Evolutionary conservation across 306 rosid genomes (phyloP), one percentile per base, ranked within the genome.

Genomic region (Adenanthera pavonina): DNA sequence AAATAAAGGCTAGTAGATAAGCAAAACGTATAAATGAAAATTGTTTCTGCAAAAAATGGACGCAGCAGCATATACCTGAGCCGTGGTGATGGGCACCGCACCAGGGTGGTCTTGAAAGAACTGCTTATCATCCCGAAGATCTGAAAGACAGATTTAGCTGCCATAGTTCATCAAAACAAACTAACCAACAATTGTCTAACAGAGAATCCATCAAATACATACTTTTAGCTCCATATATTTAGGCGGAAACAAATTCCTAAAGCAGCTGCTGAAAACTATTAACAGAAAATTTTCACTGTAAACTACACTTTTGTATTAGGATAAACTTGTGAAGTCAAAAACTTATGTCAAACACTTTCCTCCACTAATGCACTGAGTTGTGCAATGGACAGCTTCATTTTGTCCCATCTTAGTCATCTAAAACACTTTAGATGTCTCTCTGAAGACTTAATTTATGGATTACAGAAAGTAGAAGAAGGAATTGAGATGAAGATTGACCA

Each of bases 91-190:
- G 70, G 99, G 97, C 60, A 86, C 94, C 2, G 97, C 94, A 77
- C 95, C 95, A 1, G 97, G 97, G 82, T 95, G 99, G 79, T 95
- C 93, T 65, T 72, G 79, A 73, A 95, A 88, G 89, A 91, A 95
- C 78, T 93, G 93, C 77, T 84, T 90, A 84, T 95, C 99, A 72
- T 93, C 99, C 52, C 97, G 92, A 80, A 95, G 97, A 88, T 95
- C 99, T 95, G 86, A 70, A 88, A 69, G 69, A 86, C 40, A 85
- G 74, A 80, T 84, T 79, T 35, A 75, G 76, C 43, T 53, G 68
- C 54, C 83, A 86, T 53, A 64, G 86, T 78, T 85, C 83, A 67
- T 25, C 62, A 51, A 59, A 74, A 41, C 73, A 69, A 81, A 70
- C 57, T 65, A 71, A 71, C 74, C 72, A 60, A 38, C 19, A 59